Evolutionary conservation across 495 filamentous ascomycete species (phyloP).

Genomic region (Penicillium waksmanii): DNA sequence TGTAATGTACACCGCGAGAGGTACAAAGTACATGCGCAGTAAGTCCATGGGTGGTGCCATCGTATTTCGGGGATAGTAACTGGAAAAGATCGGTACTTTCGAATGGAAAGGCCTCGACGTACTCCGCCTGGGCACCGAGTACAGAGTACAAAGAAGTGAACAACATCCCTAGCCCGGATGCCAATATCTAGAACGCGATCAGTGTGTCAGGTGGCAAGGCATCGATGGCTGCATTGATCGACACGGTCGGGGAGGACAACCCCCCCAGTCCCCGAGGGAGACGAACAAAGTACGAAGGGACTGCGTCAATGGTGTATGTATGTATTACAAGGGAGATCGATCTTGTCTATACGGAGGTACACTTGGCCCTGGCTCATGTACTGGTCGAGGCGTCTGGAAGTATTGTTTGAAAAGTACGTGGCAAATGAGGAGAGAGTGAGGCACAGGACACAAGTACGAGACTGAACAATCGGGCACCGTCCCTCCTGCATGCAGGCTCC

Average conservation of each 20-base stretch:
- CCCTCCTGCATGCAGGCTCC: slow-evolving; percentile 22
- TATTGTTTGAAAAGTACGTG: slow-evolving; percentile 8
- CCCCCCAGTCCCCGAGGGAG: slow-evolving; percentile 23
- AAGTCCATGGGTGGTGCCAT: not conserved
- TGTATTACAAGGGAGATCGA: not conserved
- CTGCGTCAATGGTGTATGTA: not conserved
- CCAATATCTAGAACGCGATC: slow-evolving; percentile 11
- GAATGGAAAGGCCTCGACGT: not conserved
- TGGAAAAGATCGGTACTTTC: not conserved
- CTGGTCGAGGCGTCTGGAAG: no score
- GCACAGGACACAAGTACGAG: slow-evolving; percentile 11
- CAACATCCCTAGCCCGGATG: not conserved
- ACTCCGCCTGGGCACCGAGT: not conserved
- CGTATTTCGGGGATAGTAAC: not conserved
- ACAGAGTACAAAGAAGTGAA: not conserved
- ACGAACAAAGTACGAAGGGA: not conserved
- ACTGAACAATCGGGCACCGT: slow-evolving; percentile 20
- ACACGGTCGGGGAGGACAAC: slow-evolving; percentile 22
- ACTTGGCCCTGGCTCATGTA: no score
- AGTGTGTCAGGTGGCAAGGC: slow-evolving; percentile 26
- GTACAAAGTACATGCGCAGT: not conserved
- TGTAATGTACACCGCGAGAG: not conserved
- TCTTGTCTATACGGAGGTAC: not conserved
- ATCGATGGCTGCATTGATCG: slow-evolving; percentile 32
- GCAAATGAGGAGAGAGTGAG: slow-evolving; percentile 17